These are phyloP conservation scores for Rhizomucor miehei DNA, from an alignment of 371 early-diverging fungal genomes.

Conservation along the genomic window DNA sequence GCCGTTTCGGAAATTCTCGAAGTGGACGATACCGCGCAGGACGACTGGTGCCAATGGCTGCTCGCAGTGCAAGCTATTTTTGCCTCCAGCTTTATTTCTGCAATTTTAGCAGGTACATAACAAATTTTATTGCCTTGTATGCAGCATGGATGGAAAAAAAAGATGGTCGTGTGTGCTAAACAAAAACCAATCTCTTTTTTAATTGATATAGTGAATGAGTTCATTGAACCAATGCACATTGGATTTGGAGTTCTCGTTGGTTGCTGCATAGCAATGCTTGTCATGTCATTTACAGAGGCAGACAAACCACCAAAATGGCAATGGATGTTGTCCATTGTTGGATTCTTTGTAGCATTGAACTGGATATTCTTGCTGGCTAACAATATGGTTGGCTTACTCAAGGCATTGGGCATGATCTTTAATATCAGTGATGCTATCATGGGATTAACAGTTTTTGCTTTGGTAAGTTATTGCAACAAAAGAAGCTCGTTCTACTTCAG, in stretches of 20 bases:
- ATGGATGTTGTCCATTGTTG: conserved; percentile 58
- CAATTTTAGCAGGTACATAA: conserved; percentile 31
- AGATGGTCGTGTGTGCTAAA: no score
- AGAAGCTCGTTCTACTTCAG: not conserved
- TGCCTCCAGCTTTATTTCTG: conserved; percentile 30
- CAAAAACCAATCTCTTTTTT: not conserved
- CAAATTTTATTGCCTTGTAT: not conserved
- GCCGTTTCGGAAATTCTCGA: conserved; percentile 5
- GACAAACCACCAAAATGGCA: conserved; percentile 37
- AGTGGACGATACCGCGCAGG: conserved; percentile 13
- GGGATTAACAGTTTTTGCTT: conserved; percentile 81
- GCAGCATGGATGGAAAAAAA: no score
- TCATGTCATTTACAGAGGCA: conserved; percentile 17
- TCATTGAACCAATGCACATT: conserved; percentile 16
- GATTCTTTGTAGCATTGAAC: conserved; percentile 68
- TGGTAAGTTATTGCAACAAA: conserved; percentile 45
- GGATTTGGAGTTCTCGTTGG: conserved; percentile 23
- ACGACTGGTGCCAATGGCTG: conserved; percentile 43
- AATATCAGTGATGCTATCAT: conserved; percentile 79
- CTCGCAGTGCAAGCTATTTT: conserved; percentile 36
- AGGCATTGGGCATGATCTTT: conserved; percentile 72
- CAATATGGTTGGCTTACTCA: conserved; percentile 80
- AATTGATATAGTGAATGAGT: conserved; percentile 21
- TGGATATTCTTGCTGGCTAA: conserved; percentile 84
- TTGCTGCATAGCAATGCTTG: conserved; percentile 9